These are phyloP conservation scores for Gyrodon lividus DNA, from an alignment of 768 basidiomycete species.

Conservation along the genomic window DNA sequence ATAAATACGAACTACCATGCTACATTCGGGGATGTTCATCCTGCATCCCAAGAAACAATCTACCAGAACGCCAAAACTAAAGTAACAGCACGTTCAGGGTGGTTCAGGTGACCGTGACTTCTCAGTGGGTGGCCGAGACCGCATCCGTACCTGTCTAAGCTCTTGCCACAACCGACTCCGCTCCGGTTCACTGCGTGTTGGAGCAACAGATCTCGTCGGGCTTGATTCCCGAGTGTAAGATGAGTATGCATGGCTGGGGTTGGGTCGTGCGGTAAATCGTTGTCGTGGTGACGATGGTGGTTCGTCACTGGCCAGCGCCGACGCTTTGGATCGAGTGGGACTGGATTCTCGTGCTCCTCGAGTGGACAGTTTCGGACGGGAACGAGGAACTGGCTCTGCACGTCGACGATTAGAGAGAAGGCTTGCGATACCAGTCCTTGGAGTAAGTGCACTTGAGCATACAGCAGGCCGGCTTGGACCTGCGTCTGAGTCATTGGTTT, in stretches of 20 bases:
- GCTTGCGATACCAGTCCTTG: slow-evolving; percentile 37
- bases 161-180: slow-evolving; percentile 56
- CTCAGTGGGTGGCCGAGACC: slow-evolving; percentile 46
- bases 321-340: slow-evolving; percentile 31
- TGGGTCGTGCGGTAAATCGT: slow-evolving; percentile 36
- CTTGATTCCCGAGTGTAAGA: slow-evolving; percentile 29
- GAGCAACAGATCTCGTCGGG: slow-evolving; percentile 25
- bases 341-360: slow-evolving; percentile 30
- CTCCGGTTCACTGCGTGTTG: slow-evolving; percentile 37
- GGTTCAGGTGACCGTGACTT: slow-evolving; percentile 39
- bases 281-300: slow-evolving; percentile 31
- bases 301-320: slow-evolving; percentile 20
- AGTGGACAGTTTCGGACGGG: slow-evolving; percentile 26
- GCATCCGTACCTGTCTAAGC: slow-evolving; percentile 48
- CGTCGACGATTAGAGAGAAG: slow-evolving; percentile 37
- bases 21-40: slow-evolving; percentile 3
- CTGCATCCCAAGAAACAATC: slow-evolving; percentile 10
- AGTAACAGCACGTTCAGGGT: slow-evolving; percentile 27
- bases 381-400: slow-evolving; percentile 24
- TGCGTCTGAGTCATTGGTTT: slow-evolving; percentile 32
- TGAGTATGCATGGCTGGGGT: slow-evolving; percentile 40
- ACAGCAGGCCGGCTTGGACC: slow-evolving; percentile 25
- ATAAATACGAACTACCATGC: slow-evolving; percentile 16
- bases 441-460: slow-evolving; percentile 26
- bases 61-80: slow-evolving; percentile 12